Conservation (phyloP, 2,329 filamentous ascomycete species). For the Malbranchea zuffiana region DNA sequence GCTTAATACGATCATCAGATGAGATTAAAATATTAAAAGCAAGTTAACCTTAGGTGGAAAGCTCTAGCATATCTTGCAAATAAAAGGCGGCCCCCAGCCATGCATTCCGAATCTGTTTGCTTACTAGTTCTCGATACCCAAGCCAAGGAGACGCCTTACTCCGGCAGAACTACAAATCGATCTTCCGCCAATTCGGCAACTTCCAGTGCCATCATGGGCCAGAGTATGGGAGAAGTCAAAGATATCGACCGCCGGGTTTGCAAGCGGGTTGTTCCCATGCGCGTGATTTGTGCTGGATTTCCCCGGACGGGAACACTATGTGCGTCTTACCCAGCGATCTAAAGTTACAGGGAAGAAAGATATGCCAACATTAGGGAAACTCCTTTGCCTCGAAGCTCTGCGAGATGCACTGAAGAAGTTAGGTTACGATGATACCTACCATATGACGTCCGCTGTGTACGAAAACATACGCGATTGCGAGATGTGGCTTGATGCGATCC, state of each 20-base stretch:
- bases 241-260: conserved; percentile 6
- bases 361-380: too few species aligned
- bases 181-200: too few species aligned
- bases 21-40: too few species aligned
- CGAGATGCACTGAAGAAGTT: conserved; percentile 54
- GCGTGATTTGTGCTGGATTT: conserved; percentile 10
- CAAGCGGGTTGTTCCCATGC: conserved; percentile 9
- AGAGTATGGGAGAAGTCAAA: neutral
- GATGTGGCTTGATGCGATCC: conserved; percentile 55
- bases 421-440: conserved; percentile 59
- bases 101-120: too few species aligned
- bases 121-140: too few species aligned
- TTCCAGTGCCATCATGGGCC: conserved; percentile 5
- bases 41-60: too few species aligned
- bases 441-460: conserved; percentile 62
- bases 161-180: too few species aligned
- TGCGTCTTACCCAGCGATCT: neutral
- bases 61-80: too few species aligned
- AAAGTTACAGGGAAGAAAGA: neutral
- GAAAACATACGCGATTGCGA: conserved; percentile 51
- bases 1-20: too few species aligned
- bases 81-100: too few species aligned
- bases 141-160: too few species aligned
- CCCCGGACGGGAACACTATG: conserved; percentile 10
- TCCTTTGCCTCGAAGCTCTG: conserved; percentile 40